phyloP scores from a whole-genome alignment of 1,284 basidiomycete genomes.

The Cutaneotrichosporon cavernicola region DNA sequence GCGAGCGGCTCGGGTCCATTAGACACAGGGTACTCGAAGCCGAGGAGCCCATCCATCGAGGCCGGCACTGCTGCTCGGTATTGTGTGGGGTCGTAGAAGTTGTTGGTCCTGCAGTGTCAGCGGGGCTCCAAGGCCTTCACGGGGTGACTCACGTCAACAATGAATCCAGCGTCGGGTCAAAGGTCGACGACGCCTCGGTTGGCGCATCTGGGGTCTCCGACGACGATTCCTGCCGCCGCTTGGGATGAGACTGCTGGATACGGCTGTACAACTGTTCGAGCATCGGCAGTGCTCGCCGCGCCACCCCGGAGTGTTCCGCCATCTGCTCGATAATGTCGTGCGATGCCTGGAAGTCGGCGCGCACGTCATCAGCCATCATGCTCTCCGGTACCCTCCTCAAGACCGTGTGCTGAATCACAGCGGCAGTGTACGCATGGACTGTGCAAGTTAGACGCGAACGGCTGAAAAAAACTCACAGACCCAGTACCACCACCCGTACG shows the following conservation, averaged over 20 bases:
- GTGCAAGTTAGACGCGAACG: neutral
- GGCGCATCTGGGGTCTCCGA: constrained; percentile 1
- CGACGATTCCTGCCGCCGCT: neutral
- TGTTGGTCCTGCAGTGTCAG: constrained; percentile 6
- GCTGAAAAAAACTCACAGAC: constrained; percentile 18
- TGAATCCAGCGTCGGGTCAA: constrained; percentile 5
- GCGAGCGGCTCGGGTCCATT: constrained; percentile 11
- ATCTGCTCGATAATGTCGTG: constrained; percentile 27
- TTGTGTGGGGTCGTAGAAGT: constrained; percentile 12
- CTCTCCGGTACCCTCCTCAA: constrained; percentile 26
- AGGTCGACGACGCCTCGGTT: neutral
- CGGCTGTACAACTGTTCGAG: constrained; percentile 20
- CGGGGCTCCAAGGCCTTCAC: neutral
- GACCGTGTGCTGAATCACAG: constrained; percentile 29
- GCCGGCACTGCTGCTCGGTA: constrained; percentile 8
- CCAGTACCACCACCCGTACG: constrained; percentile 33
- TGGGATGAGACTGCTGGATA: constrained; percentile 16
- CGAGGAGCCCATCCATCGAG: constrained; percentile 17
- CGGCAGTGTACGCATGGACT: constrained; percentile 35
- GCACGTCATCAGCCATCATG: constrained; percentile 33
- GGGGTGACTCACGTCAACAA: constrained; percentile 6
- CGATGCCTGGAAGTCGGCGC: constrained; percentile 25
- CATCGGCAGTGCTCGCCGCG: constrained; percentile 23
- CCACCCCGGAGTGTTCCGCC: constrained; percentile 23
- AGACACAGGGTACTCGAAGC: constrained; percentile 21